These are phyloP conservation scores for Penicillium griseofulvum DNA, from an alignment of 2,329 filamentous ascomycete genomes.

Conservation along the genomic window DNA sequence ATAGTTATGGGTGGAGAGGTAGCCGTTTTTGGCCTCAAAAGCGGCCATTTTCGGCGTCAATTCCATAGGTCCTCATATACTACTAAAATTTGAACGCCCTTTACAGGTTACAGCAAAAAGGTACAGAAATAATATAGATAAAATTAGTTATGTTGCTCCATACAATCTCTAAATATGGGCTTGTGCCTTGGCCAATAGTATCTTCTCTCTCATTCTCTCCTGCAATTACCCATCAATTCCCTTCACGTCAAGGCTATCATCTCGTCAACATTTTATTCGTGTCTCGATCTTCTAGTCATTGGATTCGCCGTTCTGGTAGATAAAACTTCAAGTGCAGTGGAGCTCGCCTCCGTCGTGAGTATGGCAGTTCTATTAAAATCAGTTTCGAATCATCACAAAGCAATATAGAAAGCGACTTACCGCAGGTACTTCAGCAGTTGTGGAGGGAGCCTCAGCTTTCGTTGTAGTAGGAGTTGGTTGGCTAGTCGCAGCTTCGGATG, in stretches of 20 bases:
- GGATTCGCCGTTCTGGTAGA: neutral
- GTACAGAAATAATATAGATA: neutral
- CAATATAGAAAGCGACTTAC: constrained; percentile 18
- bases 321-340: constrained; percentile 35
- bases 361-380: constrained; percentile 38
- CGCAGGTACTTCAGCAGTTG: constrained; percentile 23
- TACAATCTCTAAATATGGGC: neutral
- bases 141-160: neutral
- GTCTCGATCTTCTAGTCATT: neutral
- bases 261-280: neutral
- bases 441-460: constrained; percentile 11
- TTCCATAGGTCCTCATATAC: neutral
- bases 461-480: constrained; percentile 11
- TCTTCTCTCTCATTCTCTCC: neutral
- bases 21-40: no score
- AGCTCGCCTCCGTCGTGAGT: constrained; percentile 42
- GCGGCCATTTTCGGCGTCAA: no score
- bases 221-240: neutral
- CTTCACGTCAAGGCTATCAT: neutral
- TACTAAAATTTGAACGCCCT: neutral
- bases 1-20: no score
- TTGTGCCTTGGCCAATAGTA: neutral
- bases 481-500: constrained; percentile 4
- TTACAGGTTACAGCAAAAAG: neutral
- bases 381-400: neutral